Percentiles rank a stretch among this genome's conserved stretches.
Evolutionary conservation across 805 yeast genomes (phyloP).

Genomic region (Yarrowia sp.): DNA sequence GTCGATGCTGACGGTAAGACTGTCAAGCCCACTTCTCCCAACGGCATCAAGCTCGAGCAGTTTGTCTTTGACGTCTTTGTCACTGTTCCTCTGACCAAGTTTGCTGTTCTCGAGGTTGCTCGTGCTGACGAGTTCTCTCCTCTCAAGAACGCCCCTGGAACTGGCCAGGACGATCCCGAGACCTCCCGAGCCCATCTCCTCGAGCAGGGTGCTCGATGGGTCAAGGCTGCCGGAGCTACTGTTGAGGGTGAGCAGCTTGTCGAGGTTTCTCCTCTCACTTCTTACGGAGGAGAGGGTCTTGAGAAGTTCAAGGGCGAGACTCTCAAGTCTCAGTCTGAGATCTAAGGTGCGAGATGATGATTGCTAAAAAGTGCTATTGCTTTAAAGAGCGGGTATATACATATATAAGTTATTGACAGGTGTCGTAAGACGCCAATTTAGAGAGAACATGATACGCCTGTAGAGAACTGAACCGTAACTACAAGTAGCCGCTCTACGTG

Average conservation of each 20-base stretch:
- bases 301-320: conserved; percentile 52
- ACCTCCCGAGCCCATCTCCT: conserved; percentile 69
- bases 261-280: conserved; percentile 73
- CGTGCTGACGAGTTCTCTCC: conserved; percentile 89
- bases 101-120: conserved; percentile 90
- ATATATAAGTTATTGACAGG: conserved; percentile 23
- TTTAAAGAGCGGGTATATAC: conserved; percentile 5
- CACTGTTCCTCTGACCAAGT: conserved; percentile 61
- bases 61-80: conserved; percentile 96
- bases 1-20: conserved; percentile 49
- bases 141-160: conserved; percentile 82
- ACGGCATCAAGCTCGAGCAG: conserved; percentile 94
- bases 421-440: conserved; percentile 1
- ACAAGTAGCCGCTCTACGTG: no score
- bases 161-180: conserved; percentile 80
- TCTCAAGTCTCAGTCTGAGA: conserved; percentile 24
- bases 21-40: conserved; percentile 67
- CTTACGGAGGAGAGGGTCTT: conserved; percentile 73
- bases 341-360: background rate
- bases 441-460: conserved; percentile 3
- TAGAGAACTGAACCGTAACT: no score
- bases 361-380: conserved; percentile 8
- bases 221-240: conserved; percentile 63
- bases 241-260: conserved; percentile 49
- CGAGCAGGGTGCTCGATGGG: conserved; percentile 72